Evolutionary conservation across 2,329 filamentous ascomycete species (phyloP).

Genomic region (Pestalotiopsis sp.): DNA sequence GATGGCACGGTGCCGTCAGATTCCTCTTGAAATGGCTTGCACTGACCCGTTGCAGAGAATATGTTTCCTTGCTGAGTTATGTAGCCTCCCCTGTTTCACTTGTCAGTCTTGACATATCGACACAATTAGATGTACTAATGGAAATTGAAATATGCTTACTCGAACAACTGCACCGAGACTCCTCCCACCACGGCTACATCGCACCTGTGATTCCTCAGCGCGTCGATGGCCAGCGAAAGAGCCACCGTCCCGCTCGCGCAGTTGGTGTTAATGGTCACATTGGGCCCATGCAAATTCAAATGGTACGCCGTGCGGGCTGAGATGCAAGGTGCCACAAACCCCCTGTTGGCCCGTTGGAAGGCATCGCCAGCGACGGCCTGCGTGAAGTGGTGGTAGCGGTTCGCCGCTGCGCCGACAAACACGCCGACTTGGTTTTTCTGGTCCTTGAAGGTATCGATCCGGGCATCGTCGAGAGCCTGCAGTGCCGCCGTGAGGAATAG

Average conservation of each 20-base stretch:
- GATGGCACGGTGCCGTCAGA: not conserved
- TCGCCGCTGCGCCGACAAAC: not conserved
- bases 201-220: not conserved
- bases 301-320: not conserved
- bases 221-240: not conserved
- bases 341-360: not conserved
- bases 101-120: too few species aligned
- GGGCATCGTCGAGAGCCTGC: not conserved
- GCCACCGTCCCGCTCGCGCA: slow-evolving; percentile 2
- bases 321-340: not conserved
- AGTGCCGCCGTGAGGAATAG: not conserved
- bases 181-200: not conserved
- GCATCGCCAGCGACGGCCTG: not conserved
- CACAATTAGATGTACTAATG: too few species aligned
- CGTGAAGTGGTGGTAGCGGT: not conserved
- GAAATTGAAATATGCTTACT: not conserved
- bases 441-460: not conserved
- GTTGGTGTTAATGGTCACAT: not conserved
- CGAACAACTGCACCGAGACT: not conserved
- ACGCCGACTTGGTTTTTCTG: not conserved
- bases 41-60: not conserved
- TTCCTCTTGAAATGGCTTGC: not conserved
- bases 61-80: not conserved
- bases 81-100: not conserved
- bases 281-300: not conserved